Percentiles rank a stretch among this genome's conserved stretches.
Conservation (phyloP, 2,329 filamentous ascomycete genomes). For the Neonectria neomacrospora region DNA sequence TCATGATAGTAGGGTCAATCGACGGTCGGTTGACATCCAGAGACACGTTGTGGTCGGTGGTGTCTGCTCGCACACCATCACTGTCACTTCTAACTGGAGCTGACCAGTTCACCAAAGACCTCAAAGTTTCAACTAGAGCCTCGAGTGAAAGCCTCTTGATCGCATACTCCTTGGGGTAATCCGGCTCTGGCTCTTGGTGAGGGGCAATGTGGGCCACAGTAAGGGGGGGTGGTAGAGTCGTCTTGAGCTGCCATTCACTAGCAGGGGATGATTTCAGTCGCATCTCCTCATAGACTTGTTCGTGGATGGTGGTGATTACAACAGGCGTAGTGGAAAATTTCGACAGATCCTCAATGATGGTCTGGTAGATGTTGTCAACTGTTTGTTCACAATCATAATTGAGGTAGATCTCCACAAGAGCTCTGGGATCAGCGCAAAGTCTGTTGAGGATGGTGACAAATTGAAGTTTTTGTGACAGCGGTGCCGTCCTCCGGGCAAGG, state of each 20-base stretch:
- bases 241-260: constrained; percentile 86
- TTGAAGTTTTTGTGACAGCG: constrained; percentile 89
- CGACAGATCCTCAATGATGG: constrained; percentile 91
- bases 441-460: constrained; percentile 88
- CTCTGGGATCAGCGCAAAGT: constrained; percentile 85
- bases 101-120: constrained; percentile 94
- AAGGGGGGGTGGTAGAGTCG: constrained; percentile 87
- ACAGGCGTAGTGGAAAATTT: constrained; percentile 85
- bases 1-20: constrained; percentile 73
- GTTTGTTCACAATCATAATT: constrained; percentile 98
- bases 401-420: constrained; percentile 92
- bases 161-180: constrained; percentile 87
- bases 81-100: constrained; percentile 70
- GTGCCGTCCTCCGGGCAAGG: constrained; percentile 86
- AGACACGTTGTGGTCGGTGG: constrained; percentile 51
- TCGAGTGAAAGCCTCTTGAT: constrained; percentile 92
- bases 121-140: constrained; percentile 85
- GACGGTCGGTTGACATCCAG: constrained; percentile 65
- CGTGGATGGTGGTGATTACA: constrained; percentile 77
- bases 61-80: constrained; percentile 45
- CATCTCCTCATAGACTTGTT: constrained; percentile 87
- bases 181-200: constrained; percentile 69
- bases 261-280: constrained; percentile 69
- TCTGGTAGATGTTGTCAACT: constrained; percentile 97
- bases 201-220: constrained; percentile 80